Percentiles rank a stretch among this genome's conserved stretches.
These are phyloP conservation scores for Mayamaea pseudoterrestris DNA, from an alignment of 108 stramenopile genomes.

Conservation along the genomic window DNA sequence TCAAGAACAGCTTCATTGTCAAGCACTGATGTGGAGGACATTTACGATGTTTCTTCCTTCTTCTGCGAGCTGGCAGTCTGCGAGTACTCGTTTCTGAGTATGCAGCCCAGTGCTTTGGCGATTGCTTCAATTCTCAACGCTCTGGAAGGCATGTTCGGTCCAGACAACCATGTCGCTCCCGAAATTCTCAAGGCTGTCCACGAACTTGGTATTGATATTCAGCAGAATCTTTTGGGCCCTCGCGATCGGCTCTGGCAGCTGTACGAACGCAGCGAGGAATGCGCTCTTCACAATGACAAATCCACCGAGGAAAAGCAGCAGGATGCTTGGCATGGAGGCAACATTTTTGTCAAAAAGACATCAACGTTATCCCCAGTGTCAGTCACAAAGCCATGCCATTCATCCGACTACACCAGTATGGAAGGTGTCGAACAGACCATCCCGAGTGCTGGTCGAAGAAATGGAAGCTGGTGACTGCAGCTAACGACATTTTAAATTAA, in stretches of 20 bases:
- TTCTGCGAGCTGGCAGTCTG: conserved; percentile 48
- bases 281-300: conserved; percentile 29
- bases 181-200: conserved; percentile 12
- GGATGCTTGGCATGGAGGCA: conserved; percentile 1
- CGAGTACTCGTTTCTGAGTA: conserved; percentile 46
- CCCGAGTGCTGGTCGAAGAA: background rate
- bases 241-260: conserved; percentile 46
- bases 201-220: conserved; percentile 7
- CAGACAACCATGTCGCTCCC: conserved; percentile 13
- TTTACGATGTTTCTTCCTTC: conserved; percentile 47
- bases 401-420: background rate
- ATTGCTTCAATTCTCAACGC: conserved; percentile 60
- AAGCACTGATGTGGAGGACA: conserved; percentile 27
- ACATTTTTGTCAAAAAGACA: conserved; percentile 7
- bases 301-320: background rate
- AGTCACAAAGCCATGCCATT: conserved; percentile 8
- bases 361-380: conserved; percentile 7
- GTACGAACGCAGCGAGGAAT: conserved; percentile 54
- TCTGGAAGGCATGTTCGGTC: conserved; percentile 55
- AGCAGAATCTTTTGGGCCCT: conserved; percentile 23
- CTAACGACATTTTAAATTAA: too few relatives aligned
- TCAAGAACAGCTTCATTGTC: conserved; percentile 12
- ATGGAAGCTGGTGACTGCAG: conserved; percentile 9
- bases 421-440: background rate
- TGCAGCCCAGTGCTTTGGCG: conserved; percentile 31